Evolutionary conservation across 2,329 filamentous ascomycete species (phyloP), one percentile per base, ranked within the genome.

Genomic region (Trichoderma breve): DNA sequence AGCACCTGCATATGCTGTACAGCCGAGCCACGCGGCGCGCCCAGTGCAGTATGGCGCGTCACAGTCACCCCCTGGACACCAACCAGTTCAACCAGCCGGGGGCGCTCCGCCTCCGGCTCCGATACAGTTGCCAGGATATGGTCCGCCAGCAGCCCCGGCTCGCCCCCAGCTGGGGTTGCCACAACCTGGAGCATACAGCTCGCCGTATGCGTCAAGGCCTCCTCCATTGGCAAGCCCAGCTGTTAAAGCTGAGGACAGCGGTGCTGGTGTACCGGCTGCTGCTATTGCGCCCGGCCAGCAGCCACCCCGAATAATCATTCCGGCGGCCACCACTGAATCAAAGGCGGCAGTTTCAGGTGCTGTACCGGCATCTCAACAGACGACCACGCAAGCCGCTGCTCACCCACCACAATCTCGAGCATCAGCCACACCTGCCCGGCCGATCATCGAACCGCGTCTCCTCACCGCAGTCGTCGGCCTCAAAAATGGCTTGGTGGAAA

Each of bases 401-500:
- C 76, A 76, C n/a, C 71, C 79, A 12, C 70, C 78, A 4, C 73
- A 77, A 51, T 74, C 78, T n/a, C 74, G 80, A 24, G 72, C 79
- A 11, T 66, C 75, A 5, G 62, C 76, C n/a, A 71, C 74, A n/a
- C 73, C 79, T 14, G 71, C 76, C 8, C 78, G 80, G 36, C 80
- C 80, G 8, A 82, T 84, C 30, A 83, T 87, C 30, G 81, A 86
- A n/a, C 82, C 83, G 0, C 80, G 81, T 39, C 77, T 87, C 1
- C 77, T 84, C 26, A 75, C 78, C 7, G 82, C 83, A 15, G 81
- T 88, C 21, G 80, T 82, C 39, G 81, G 81, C 21, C 83, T 88
- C 76, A 86, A 85, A 75, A 82, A 83, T 12, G 83, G 85, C 11
- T 79, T 87, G 18, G 80, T 84, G 12, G 81, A 83, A 66, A 85